phyloP scores from a whole-genome alignment of 129 eudicot genomes.

The Pseudognaphalium luteoalbum region DNA sequence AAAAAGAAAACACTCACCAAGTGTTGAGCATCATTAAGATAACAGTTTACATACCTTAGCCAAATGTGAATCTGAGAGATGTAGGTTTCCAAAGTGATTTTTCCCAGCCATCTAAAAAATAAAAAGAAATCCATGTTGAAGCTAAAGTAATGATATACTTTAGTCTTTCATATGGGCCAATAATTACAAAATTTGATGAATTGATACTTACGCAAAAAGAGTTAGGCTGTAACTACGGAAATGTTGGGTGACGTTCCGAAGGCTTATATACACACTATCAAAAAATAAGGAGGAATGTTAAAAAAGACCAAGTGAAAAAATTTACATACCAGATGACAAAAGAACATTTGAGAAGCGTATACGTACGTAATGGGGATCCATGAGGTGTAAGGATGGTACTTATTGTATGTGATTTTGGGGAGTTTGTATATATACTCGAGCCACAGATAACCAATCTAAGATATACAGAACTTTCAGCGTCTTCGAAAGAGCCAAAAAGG shows the following conservation, averaged over 20 bases:
- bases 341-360: neutral
- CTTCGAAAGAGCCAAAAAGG: neutral
- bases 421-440: slow-evolving; percentile 80
- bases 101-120: slow-evolving; percentile 79
- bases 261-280: slow-evolving; percentile 76
- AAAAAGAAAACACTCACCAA: neutral
- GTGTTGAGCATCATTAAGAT: slow-evolving; percentile 6
- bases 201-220: slow-evolving; percentile 82
- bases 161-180: neutral
- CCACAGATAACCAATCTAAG: slow-evolving; percentile 69
- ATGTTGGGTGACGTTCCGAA: slow-evolving; percentile 85
- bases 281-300: slow-evolving; percentile 13
- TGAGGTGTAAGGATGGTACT: slow-evolving; percentile 92
- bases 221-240: slow-evolving; percentile 75
- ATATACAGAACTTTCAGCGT: slow-evolving; percentile 14
- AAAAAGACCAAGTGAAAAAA: neutral
- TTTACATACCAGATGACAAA: neutral
- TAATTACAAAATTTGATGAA: neutral
- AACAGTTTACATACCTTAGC: slow-evolving; percentile 60
- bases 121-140: neutral
- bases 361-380: slow-evolving; percentile 95
- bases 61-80: slow-evolving; percentile 95
- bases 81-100: slow-evolving; percentile 88
- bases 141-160: slow-evolving; percentile 7
- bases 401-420: slow-evolving; percentile 81